A percentile compares a stretch with the other conserved stretches of the same genome.
Conservation (phyloP, 257 asterid species). For the Ajuga chamaepitys region DNA sequence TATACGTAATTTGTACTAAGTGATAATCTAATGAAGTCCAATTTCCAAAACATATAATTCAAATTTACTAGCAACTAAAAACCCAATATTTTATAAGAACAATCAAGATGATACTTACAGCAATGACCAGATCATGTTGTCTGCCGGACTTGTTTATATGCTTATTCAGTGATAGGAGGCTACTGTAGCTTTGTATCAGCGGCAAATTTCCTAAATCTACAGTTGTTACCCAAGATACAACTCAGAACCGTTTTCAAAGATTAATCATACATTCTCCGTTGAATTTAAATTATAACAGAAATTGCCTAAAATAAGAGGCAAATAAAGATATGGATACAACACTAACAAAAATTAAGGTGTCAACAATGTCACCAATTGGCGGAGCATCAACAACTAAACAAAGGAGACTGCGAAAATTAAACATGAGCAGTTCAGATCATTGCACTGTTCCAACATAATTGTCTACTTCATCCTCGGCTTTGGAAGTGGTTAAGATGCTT, state of each 20-base stretch:
- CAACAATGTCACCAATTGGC: not conserved
- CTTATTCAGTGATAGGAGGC: constrained; percentile 59
- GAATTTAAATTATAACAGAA: not conserved
- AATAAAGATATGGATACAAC: not conserved
- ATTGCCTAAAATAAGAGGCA: not conserved
- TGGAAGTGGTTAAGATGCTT: not conserved
- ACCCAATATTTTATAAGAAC: not conserved
- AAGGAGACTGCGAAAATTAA: not conserved
- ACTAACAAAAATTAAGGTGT: not conserved
- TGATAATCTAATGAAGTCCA: constrained; percentile 1
- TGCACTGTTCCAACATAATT: not conserved
- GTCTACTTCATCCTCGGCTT: not conserved
- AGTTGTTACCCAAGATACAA: constrained; percentile 10
- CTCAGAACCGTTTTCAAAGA: constrained; percentile 1
- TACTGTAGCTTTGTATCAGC: constrained; percentile 59
- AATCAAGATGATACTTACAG: constrained; percentile 49
- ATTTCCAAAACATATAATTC: not conserved
- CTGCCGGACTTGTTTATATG: constrained; percentile 60
- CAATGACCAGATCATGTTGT: constrained; percentile 73
- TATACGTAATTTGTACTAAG: not conserved
- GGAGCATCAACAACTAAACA: not conserved
- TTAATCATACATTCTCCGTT: not conserved
- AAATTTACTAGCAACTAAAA: not conserved
- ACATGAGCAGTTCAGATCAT: not conserved
- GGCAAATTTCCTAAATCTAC: constrained; percentile 64